Conservation (phyloP, 805 yeast species). For the Yarrowia porcina region DNA sequence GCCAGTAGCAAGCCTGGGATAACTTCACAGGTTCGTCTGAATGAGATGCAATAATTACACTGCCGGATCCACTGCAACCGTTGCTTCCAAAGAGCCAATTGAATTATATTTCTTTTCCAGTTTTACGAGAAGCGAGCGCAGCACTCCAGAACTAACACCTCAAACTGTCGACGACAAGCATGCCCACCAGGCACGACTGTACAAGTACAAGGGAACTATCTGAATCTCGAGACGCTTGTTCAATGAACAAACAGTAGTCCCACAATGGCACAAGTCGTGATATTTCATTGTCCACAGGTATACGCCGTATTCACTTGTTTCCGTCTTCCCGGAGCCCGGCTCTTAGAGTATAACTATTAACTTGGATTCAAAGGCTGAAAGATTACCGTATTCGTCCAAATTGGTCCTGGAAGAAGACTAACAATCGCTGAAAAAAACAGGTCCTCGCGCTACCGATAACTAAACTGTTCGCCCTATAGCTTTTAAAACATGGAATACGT, state of each 20-base stretch:
- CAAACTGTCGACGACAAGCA: too few species aligned
- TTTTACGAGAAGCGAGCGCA: too few species aligned
- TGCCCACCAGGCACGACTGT: too few species aligned
- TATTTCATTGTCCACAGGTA: neutral
- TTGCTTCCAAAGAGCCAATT: neutral
- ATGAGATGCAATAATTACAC: too few species aligned
- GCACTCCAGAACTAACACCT: too few species aligned
- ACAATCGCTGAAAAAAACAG: neutral
- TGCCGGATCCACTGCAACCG: neutral
- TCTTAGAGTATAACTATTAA: neutral
- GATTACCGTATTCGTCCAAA: constrained; percentile 7
- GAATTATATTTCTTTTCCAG: neutral
- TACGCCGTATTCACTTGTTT: neutral
- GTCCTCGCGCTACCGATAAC: neutral
- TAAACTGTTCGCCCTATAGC: neutral
- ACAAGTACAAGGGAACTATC: too few species aligned
- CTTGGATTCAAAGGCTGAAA: neutral
- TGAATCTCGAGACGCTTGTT: too few species aligned
- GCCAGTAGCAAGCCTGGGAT: neutral
- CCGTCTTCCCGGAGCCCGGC: neutral
- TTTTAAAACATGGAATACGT: neutral
- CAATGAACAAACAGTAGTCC: too few species aligned
- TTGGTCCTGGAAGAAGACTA: neutral
- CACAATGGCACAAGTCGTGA: too few species aligned
- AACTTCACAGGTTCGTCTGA: too few species aligned